A percentile compares a stretch with the other conserved stretches of the same genome.
phyloP scores from a whole-genome alignment of 2,329 filamentous ascomycete species.

The Cordyceps tenuipes region DNA sequence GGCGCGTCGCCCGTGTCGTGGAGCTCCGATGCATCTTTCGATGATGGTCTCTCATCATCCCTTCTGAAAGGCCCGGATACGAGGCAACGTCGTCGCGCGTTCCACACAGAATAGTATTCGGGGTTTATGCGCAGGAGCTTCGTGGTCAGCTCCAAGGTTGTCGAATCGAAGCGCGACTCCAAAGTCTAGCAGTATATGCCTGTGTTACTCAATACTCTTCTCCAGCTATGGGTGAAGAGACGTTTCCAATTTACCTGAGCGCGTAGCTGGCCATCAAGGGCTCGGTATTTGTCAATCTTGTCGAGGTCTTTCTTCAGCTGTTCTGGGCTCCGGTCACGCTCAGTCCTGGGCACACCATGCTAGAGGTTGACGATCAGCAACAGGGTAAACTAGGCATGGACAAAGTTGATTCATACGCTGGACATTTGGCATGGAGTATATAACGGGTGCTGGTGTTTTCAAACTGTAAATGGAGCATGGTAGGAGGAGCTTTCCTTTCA shows the following conservation, averaged over 20 bases:
- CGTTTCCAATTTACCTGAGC: constrained; percentile 42
- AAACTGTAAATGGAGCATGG: neutral
- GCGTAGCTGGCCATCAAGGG: constrained; percentile 60
- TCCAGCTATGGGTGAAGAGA: neutral
- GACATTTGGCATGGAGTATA: neutral
- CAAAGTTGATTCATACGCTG: neutral
- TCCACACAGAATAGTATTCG: constrained; percentile 89
- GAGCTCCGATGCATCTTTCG: constrained; percentile 47
- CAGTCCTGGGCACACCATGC: constrained; percentile 75
- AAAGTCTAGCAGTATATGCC: constrained; percentile 22
- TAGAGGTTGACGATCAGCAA: constrained; percentile 28
- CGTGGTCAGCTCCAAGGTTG: constrained; percentile 61
- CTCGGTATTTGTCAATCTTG: constrained; percentile 68
- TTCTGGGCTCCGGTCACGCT: constrained; percentile 55
- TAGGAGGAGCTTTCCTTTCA: neutral
- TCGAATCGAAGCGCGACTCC: constrained; percentile 39
- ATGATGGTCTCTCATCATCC: constrained; percentile 41
- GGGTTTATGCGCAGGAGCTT: constrained; percentile 69
- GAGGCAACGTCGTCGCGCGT: constrained; percentile 69
- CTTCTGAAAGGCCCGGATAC: constrained; percentile 49
- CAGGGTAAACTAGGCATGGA: neutral
- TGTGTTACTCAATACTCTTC: neutral
- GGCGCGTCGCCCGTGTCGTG: constrained; percentile 44
- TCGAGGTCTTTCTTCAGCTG: constrained; percentile 62
- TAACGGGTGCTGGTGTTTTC: neutral